Conservation (phyloP, 352 stramenopile genomes). For the Globisporangium sylvaticum region DNA sequence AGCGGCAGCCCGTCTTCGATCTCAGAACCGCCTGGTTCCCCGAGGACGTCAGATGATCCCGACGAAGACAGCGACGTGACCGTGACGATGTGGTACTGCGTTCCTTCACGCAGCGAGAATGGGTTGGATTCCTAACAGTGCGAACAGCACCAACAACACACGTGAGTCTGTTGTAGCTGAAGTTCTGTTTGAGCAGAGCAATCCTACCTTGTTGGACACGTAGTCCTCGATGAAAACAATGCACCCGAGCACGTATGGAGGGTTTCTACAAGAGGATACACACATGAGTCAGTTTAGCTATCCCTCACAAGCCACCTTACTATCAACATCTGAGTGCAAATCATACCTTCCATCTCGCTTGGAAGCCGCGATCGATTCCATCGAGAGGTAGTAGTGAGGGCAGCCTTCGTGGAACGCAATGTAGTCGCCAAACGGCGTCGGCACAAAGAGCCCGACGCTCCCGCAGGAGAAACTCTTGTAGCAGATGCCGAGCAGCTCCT, state of each 20-base stretch:
- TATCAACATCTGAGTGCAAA: neutral
- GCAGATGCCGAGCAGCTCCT: slow-evolving; percentile 77
- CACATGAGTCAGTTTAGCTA: slow-evolving; percentile 5
- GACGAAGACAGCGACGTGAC: slow-evolving; percentile 60
- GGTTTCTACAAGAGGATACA: slow-evolving; percentile 33
- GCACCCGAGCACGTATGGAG: slow-evolving; percentile 69
- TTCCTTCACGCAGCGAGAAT: slow-evolving; percentile 65
- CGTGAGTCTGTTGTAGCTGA: neutral
- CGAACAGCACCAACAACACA: slow-evolving; percentile 7
- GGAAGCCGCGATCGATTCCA: slow-evolving; percentile 71
- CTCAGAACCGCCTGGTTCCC: slow-evolving; percentile 18
- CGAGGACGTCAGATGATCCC: neutral
- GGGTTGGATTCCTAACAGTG: slow-evolving; percentile 43
- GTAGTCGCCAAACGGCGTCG: slow-evolving; percentile 77
- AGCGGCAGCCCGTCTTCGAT: slow-evolving; percentile 55
- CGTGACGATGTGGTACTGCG: slow-evolving; percentile 69
- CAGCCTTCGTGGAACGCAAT: slow-evolving; percentile 86
- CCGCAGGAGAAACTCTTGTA: slow-evolving; percentile 78
- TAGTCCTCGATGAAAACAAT: slow-evolving; percentile 84
- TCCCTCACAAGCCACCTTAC: neutral
- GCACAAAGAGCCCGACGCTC: slow-evolving; percentile 72
- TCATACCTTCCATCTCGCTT: slow-evolving; percentile 51
- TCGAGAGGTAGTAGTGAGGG: slow-evolving; percentile 76
- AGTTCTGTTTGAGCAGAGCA: neutral
- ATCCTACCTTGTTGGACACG: slow-evolving; percentile 44